Evolutionary conservation across 129 eudicot species (phyloP).

Genomic region (Silybum marianum): DNA sequence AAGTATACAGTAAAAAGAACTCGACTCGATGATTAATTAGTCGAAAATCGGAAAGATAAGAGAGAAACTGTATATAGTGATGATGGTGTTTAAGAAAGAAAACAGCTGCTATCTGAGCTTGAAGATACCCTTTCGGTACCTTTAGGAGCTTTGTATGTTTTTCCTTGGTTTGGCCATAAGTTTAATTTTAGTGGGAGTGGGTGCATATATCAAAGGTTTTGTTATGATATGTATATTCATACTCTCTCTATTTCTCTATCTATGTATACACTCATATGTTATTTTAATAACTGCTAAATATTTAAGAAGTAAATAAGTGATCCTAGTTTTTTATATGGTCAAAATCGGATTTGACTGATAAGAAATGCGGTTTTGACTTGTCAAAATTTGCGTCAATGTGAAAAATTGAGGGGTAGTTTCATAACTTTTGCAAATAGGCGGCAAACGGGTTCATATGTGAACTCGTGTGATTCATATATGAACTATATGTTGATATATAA

Average conservation of each 20-base stretch:
- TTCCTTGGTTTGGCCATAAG: constrained; percentile 24
- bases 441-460: too few species aligned
- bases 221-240: not conserved
- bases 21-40: not conserved
- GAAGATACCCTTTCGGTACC: constrained; percentile 25
- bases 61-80: constrained; percentile 9
- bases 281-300: too few species aligned
- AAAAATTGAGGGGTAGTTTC: too few species aligned
- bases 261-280: not conserved
- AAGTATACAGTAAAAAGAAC: not conserved
- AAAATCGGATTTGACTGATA: too few species aligned
- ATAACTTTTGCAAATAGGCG: too few species aligned
- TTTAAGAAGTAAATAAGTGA: too few species aligned
- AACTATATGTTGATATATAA: too few species aligned
- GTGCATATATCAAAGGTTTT: constrained; percentile 23
- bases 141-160: constrained; percentile 35
- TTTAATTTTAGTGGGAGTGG: constrained; percentile 35
- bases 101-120: constrained; percentile 14
- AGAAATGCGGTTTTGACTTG: too few species aligned
- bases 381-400: too few species aligned
- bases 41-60: not conserved
- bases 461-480: too few species aligned
- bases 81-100: not conserved
- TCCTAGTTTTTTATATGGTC: too few species aligned
- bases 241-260: not conserved